Evolutionary conservation across 495 filamentous ascomycete genomes (phyloP).

Genomic region (Tuber umbilicatum): DNA sequence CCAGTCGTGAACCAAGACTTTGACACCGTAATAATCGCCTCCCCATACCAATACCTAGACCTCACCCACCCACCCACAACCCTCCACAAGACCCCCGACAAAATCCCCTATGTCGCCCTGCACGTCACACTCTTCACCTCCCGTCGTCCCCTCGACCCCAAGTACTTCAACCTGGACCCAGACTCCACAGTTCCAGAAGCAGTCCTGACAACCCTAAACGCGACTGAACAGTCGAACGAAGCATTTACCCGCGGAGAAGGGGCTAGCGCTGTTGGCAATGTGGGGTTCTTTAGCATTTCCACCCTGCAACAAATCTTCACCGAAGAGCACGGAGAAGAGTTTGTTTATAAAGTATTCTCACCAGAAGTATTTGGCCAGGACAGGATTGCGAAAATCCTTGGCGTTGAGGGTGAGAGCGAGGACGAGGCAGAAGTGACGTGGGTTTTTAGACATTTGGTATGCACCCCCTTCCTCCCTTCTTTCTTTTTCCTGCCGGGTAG

Average conservation of each 20-base stretch:
- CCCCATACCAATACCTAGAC: constrained; percentile 68
- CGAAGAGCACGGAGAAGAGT: constrained; percentile 56
- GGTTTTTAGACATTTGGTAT: constrained; percentile 8
- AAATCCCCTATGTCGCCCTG: constrained; percentile 72
- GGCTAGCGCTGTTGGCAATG: constrained; percentile 55
- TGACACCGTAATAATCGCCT: constrained; percentile 73
- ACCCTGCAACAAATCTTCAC: constrained; percentile 60
- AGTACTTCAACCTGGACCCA: constrained; percentile 59
- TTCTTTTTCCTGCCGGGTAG: constrained; percentile 10
- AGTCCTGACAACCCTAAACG: constrained; percentile 77
- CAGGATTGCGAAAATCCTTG: constrained; percentile 18
- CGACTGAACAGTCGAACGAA: constrained; percentile 49
- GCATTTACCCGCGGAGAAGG: constrained; percentile 44
- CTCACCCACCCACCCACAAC: constrained; percentile 52
- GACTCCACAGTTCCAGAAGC: constrained; percentile 55
- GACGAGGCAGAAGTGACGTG: constrained; percentile 26
- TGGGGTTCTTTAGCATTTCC: constrained; percentile 83
- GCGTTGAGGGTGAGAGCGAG: constrained; percentile 13
- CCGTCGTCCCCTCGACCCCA: constrained; percentile 58
- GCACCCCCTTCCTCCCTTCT: not conserved
- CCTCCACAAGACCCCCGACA: constrained; percentile 54
- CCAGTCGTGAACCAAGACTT: constrained; percentile 48
- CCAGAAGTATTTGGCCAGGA: constrained; percentile 51
- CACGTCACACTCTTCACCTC: constrained; percentile 88
- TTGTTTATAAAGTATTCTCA: constrained; percentile 95